phyloP scores from a whole-genome alignment of 495 filamentous ascomycete species.

The Glutinoglossum americanum region DNA sequence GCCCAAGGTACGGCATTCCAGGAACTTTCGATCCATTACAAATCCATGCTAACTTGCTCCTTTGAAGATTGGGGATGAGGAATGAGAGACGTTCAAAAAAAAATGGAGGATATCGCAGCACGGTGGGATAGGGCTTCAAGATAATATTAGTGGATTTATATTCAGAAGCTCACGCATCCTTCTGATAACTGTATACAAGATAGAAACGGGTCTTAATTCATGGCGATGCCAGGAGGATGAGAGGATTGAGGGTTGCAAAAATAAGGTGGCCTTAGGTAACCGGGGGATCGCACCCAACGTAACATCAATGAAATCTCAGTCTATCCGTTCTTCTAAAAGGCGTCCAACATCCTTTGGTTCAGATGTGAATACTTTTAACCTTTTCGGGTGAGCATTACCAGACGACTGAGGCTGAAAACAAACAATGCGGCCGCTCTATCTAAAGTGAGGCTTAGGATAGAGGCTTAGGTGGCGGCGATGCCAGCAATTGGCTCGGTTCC shows the following conservation, averaged over 20 bases:
- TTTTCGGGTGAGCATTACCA: too few species aligned
- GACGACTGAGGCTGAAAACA: too few species aligned
- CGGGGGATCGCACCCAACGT: too few species aligned
- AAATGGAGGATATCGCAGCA: not conserved
- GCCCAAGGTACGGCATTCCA: slow-evolving; percentile 50
- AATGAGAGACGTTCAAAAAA: not conserved
- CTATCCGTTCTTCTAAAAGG: too few species aligned
- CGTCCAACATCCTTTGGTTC: too few species aligned
- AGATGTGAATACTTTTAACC: too few species aligned
- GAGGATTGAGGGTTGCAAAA: not conserved
- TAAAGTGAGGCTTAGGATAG: not conserved
- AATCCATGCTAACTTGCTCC: not conserved
- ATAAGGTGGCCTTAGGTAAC: too few species aligned
- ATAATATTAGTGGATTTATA: not conserved
- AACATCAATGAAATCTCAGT: too few species aligned
- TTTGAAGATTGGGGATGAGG: not conserved
- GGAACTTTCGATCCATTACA: not conserved
- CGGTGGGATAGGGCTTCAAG: not conserved
- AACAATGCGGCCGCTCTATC: too few species aligned
- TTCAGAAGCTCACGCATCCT: not conserved
- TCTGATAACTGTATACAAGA: not conserved
- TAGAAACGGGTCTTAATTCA: not conserved
- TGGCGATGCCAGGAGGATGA: not conserved
- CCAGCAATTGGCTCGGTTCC: not conserved
- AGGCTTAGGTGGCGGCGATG: not conserved